Percentiles rank a stretch among this genome's conserved stretches.
phyloP scores from a whole-genome alignment of 345 rosid genomes.

The Lepidium aucheri region DNA sequence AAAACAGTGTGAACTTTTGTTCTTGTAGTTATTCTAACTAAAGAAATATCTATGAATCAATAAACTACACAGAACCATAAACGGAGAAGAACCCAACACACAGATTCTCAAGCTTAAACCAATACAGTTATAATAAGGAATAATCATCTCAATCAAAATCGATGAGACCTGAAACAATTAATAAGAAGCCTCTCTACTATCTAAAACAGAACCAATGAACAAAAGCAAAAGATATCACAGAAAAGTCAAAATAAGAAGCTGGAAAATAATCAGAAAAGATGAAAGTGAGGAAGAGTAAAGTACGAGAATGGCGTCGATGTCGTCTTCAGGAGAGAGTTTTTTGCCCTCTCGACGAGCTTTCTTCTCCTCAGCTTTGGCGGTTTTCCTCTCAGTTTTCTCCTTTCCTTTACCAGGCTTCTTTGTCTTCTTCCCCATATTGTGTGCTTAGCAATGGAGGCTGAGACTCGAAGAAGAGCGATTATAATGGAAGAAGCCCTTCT shows the following conservation, averaged over 20 bases:
- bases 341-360: slow-evolving; percentile 74
- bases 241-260: not conserved
- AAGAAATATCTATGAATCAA: not conserved
- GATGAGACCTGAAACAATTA: not conserved
- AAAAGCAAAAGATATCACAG: not conserved
- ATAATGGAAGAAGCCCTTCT: slow-evolving; percentile 4
- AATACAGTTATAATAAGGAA: not conserved
- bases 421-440: slow-evolving; percentile 75
- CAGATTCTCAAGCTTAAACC: not conserved
- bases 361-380: slow-evolving; percentile 84
- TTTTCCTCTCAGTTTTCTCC: slow-evolving; percentile 83
- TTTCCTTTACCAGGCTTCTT: slow-evolving; percentile 89
- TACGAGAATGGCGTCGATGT: slow-evolving; percentile 92
- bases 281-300: not conserved
- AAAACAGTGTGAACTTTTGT: not conserved
- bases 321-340: slow-evolving; percentile 88
- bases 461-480: not conserved
- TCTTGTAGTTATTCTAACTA: not conserved
- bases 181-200: not conserved
- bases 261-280: not conserved
- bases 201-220: not conserved
- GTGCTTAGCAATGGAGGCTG: slow-evolving; percentile 6
- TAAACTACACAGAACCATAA: not conserved
- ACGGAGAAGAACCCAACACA: not conserved
- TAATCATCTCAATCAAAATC: not conserved